phyloP scores from a whole-genome alignment of 768 basidiomycete species.

The Podaxis sp. region DNA sequence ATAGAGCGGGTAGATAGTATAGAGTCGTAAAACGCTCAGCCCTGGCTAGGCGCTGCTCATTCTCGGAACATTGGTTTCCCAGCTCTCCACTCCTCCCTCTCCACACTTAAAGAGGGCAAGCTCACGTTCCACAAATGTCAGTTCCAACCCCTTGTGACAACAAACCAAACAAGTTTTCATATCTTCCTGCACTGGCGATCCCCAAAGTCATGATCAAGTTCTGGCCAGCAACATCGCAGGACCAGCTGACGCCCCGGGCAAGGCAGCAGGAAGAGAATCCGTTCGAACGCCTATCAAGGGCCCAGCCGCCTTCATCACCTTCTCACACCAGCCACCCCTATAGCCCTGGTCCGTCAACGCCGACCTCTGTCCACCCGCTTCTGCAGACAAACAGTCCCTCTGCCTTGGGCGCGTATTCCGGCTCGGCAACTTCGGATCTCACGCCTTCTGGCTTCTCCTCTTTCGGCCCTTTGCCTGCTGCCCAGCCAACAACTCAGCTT shows the following conservation, averaged over 20 bases:
- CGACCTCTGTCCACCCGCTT: slow-evolving; percentile 37
- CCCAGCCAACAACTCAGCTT: slow-evolving; percentile 56
- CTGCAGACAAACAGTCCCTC: slow-evolving; percentile 27
- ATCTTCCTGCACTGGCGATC: slow-evolving; percentile 7
- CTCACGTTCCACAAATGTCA: slow-evolving; percentile 16
- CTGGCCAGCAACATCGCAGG: slow-evolving; percentile 53
- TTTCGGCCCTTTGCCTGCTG: slow-evolving; percentile 47
- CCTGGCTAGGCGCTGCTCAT: background rate
- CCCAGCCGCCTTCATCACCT: no score
- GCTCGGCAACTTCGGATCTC: slow-evolving; percentile 41
- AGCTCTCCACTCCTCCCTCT: background rate
- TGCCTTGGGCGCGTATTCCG: slow-evolving; percentile 28
- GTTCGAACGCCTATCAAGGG: slow-evolving; percentile 41
- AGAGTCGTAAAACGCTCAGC: background rate
- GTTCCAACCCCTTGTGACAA: background rate
- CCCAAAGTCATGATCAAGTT: slow-evolving; percentile 56
- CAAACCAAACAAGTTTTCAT: background rate
- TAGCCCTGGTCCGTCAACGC: slow-evolving; percentile 24
- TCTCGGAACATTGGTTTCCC: background rate
- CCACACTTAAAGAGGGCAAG: background rate
- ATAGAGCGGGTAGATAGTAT: background rate
- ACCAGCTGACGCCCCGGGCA: slow-evolving; percentile 63
- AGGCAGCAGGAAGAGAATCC: slow-evolving; percentile 48
- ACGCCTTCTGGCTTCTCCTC: slow-evolving; percentile 41
- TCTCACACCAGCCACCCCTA: slow-evolving; percentile 12